Base-by-base conservation (phyloP, 441 rosid genomes). In the Eruca vesicaria region DNA sequence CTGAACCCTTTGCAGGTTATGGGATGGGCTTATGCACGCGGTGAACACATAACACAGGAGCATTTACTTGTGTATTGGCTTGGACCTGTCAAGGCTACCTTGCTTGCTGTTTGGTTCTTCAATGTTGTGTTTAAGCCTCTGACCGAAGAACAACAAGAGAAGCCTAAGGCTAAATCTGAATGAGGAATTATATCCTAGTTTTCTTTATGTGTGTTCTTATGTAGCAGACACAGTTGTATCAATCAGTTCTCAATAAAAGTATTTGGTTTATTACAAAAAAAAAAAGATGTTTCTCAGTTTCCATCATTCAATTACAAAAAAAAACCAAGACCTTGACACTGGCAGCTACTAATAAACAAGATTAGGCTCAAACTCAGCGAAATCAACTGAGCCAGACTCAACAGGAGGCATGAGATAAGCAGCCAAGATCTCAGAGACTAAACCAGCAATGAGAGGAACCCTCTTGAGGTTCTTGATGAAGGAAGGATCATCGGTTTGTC, bases 371-470 rank as follows among this genome's bases (percentile, higher is more conserved):
- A 87, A 92, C 72, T 95, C 99, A 11, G 97, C 93, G 62, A 95
- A 82, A 81, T 95, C 99, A 33, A 95, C 97, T 0, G 98, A 92
- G 45, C 99, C 98, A 52, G 99, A 87, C 73, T 92, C 98, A 43
- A 95, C 80, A 1, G 99, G 97, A 55, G 93, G 98, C 97, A 95
- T 92, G 74, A 91, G 85, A 79, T 92, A 95, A 68, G 95, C 89
- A 81, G 98, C 91, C 75, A 95, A 72, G 82, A 95, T 72, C 82
- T 92, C 97, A 43, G 97, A 88, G 58, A 76, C 94, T 76, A 95
- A 68, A 53, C 90, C 94, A 15, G 93, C 88, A 67, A 92, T 61
- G 2, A 80, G 75, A 58, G 98, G 99, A 80, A 95, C 66, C 85
- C 87, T 81, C 86, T 92, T 95, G 69, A 95, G 81, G 88, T 88